Percentiles rank a stretch among this genome's conserved stretches.
These are phyloP conservation scores for Saccharomycopsis hybrid DNA, from an alignment of 1,139 yeast genomes.

Conservation along the genomic window DNA sequence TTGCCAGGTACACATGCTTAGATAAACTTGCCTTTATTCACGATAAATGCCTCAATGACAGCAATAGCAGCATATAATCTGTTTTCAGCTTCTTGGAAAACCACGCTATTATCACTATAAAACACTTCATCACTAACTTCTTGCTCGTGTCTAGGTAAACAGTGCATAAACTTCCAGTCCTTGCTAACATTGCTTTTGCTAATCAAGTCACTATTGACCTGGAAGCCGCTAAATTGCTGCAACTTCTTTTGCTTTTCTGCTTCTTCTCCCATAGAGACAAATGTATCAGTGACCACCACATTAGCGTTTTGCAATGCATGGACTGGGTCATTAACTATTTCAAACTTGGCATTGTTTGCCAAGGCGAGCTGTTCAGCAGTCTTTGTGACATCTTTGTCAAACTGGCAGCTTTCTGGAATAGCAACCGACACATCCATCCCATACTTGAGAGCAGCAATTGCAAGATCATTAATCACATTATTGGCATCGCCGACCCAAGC, in stretches of 20 bases:
- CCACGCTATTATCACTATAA: slow-evolving; percentile 76
- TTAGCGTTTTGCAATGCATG: slow-evolving; percentile 69
- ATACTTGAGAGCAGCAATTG: slow-evolving; percentile 80
- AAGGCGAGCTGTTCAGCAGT: slow-evolving; percentile 49
- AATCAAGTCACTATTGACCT: slow-evolving; percentile 65
- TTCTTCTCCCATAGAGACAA: slow-evolving; percentile 98
- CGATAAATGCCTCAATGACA: slow-evolving; percentile 53
- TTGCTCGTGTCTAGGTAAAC: slow-evolving; percentile 90
- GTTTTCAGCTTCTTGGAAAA: slow-evolving; percentile 93
- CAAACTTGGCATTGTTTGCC: slow-evolving; percentile 49
- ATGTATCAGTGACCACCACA: slow-evolving; percentile 91
- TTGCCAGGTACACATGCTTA: neutral
- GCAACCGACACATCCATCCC: slow-evolving; percentile 84
- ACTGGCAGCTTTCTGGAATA: slow-evolving; percentile 67
- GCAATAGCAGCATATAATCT: slow-evolving; percentile 95
- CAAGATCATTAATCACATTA: slow-evolving; percentile 88
- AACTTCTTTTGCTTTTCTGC: slow-evolving; percentile 63
- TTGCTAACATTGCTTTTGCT: slow-evolving; percentile 47
- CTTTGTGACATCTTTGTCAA: slow-evolving; percentile 50
- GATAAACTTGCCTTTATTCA: slow-evolving; percentile 10
- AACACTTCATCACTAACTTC: slow-evolving; percentile 93
- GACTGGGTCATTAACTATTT: slow-evolving; percentile 65
- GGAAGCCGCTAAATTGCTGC: slow-evolving; percentile 80
- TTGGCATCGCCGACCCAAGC: slow-evolving; percentile 98
- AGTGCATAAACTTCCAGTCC: slow-evolving; percentile 91